Evolutionary conservation across 768 basidiomycete genomes (phyloP).

Genomic region (Nidularia sp.): DNA sequence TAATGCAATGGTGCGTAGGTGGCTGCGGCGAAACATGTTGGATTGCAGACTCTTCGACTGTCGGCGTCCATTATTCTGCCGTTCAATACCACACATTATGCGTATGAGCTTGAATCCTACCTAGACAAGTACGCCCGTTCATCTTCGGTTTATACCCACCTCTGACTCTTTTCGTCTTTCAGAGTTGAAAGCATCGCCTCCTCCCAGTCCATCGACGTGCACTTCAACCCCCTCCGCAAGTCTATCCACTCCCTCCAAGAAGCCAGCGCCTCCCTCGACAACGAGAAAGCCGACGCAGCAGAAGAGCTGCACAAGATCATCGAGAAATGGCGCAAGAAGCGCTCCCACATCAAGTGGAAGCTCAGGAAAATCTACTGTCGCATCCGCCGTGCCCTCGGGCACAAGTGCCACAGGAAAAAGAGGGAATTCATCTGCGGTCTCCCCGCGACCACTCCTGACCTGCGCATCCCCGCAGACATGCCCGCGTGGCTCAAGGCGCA

Average conservation of each 20-base stretch:
- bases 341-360: slow-evolving; percentile 19
- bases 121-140: slow-evolving; percentile 44
- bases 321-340: slow-evolving; percentile 36
- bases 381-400: slow-evolving; percentile 7
- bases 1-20: slow-evolving; percentile 29
- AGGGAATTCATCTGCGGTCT: too few species aligned
- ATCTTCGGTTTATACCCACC: background rate
- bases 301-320: slow-evolving; percentile 26
- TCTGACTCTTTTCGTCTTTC: background rate
- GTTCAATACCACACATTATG: slow-evolving; percentile 77
- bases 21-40: slow-evolving; percentile 64
- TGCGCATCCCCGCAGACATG: background rate
- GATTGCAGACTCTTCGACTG: slow-evolving; percentile 58
- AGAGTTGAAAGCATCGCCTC: slow-evolving; percentile 50
- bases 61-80: slow-evolving; percentile 64
- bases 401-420: slow-evolving; percentile 9
- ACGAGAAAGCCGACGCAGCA: slow-evolving; percentile 55
- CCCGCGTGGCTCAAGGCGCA: background rate
- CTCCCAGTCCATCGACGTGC: slow-evolving; percentile 11
- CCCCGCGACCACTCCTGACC: background rate
- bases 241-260: slow-evolving; percentile 43
- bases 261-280: slow-evolving; percentile 53
- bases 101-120: slow-evolving; percentile 60
- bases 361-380: slow-evolving; percentile 2
- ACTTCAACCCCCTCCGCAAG: slow-evolving; percentile 40